Evolutionary conservation across 179 eudicot genomes (phyloP), one percentile per base, ranked within the genome.

Genomic region (Beta macrorhiza): DNA sequence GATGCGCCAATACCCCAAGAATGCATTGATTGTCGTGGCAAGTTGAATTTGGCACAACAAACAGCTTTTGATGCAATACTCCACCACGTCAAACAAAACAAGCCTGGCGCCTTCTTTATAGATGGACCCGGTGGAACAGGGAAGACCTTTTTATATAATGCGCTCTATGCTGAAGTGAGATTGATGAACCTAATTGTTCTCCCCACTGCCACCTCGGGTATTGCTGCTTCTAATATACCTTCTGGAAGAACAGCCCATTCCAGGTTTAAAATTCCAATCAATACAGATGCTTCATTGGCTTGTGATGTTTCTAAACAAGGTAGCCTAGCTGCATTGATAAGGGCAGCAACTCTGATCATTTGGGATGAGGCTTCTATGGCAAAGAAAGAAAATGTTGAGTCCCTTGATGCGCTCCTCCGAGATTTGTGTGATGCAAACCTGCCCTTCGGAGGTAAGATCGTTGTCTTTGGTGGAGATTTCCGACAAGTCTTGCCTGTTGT

Each of bases 311-410:
- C 42, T n/a, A 51, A 73, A 53, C 76, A 73, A 52, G 6, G 61
- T 2, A 73, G 59, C 11, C 37, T 22, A 0, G 76, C 76, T 2
- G 1, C 42, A 2, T 15, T 73, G 0, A 73, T 73, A 51, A 72
- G 11, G 37, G 58, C 51, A 19, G 7, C 59, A 7, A 7, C 57
- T 20, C 37, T 72, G 1, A 72, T 72, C 3, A 72, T 72, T 1
- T 72, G 76, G 76, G 76, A 72, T 8, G 76, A 72, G 15, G 76
- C 76, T 49, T 49, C 76, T n/a, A 51, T 72, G 76, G 32, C 58
- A 5, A 51, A 37, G 2, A 17, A 20, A 15, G 29, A 52, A 4
- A 51, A 49, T 52, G 37, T 52, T 2, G 76, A 72, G 52, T 72
- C 58, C 20, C 14, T 72, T 19, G 58, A 58, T 58, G 11, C 13